Conservation (phyloP, 2,329 filamentous ascomycete species). For the Nemania serpens region DNA sequence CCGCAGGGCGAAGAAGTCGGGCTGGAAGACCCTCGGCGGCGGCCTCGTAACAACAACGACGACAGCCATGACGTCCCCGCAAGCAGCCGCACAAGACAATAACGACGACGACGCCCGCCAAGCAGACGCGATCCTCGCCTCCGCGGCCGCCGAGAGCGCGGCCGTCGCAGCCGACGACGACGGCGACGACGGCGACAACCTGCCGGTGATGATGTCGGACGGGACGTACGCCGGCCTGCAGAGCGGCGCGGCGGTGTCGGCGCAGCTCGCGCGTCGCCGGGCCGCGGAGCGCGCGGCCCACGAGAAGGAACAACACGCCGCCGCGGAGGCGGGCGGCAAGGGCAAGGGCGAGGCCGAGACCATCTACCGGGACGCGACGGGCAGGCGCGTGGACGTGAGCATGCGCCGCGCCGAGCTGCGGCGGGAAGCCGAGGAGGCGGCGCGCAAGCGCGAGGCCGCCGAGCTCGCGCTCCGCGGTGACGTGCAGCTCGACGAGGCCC, state of each 20-base stretch:
- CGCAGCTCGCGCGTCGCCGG: constrained; percentile 68
- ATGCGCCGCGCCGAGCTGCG: constrained; percentile 88
- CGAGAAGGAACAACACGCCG: constrained; percentile 19
- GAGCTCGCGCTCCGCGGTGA: constrained; percentile 79
- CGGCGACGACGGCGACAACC: constrained; percentile 45
- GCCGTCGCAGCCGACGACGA: constrained; percentile 50
- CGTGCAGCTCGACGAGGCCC: constrained; percentile 74
- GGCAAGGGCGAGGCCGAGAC: constrained; percentile 74
- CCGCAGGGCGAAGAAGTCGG: constrained; percentile 75
- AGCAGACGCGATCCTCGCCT: constrained; percentile 77
- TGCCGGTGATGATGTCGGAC: constrained; percentile 74
- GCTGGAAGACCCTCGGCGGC: constrained; percentile 74
- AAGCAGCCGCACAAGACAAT: constrained; percentile 40
- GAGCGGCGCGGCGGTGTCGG: constrained; percentile 76
- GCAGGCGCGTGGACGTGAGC: constrained; percentile 88
- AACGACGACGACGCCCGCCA: constrained; percentile 53
- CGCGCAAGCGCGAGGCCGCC: constrained; percentile 73
- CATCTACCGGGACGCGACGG: constrained; percentile 93
- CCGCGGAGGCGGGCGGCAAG: constrained; percentile 42
- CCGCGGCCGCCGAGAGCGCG: constrained; percentile 65
- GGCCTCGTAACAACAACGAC: constrained; percentile 53
- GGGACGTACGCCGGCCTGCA: constrained; percentile 89
- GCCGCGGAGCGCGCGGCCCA: constrained; percentile 35
- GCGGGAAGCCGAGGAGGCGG: constrained; percentile 65
- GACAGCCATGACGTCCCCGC: constrained; percentile 31